Percentiles rank a stretch among this genome's conserved stretches.
Conservation (phyloP, 148 eudicot genomes). For the Rhododendron kiyosumense region DNA sequence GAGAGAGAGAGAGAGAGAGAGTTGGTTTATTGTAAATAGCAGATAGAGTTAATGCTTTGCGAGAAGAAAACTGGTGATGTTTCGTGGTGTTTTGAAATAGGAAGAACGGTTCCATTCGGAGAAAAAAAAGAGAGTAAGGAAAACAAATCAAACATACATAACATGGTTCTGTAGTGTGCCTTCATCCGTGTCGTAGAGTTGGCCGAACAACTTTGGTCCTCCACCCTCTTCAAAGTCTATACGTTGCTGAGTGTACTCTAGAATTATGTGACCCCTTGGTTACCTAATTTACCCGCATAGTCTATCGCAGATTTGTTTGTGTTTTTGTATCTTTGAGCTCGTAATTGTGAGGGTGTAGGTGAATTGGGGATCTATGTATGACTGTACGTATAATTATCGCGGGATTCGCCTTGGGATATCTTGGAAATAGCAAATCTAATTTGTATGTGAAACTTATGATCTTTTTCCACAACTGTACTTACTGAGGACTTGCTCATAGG, state of each 20-base stretch:
- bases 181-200: not conserved
- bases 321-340: not conserved
- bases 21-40: not conserved
- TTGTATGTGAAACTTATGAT: not conserved
- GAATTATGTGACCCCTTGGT: not conserved
- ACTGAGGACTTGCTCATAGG: not conserved
- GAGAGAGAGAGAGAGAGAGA: not conserved
- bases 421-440: not conserved
- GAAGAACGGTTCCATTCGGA: not conserved
- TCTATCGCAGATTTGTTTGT: not conserved
- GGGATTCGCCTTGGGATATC: not conserved
- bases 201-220: not conserved
- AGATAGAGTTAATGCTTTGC: not conserved
- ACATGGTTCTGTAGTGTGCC: not conserved
- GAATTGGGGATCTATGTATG: not conserved
- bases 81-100: not conserved
- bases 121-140: not conserved
- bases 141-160: not conserved
- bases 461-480: not conserved
- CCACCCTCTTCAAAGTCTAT: not conserved
- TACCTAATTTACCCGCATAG: not conserved
- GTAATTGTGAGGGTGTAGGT: not conserved
- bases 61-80: not conserved
- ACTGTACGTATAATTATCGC: not conserved
- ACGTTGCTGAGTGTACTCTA: not conserved